Conservation (phyloP, 164 flowering plant species). For the Magnolia officinalis region DNA sequence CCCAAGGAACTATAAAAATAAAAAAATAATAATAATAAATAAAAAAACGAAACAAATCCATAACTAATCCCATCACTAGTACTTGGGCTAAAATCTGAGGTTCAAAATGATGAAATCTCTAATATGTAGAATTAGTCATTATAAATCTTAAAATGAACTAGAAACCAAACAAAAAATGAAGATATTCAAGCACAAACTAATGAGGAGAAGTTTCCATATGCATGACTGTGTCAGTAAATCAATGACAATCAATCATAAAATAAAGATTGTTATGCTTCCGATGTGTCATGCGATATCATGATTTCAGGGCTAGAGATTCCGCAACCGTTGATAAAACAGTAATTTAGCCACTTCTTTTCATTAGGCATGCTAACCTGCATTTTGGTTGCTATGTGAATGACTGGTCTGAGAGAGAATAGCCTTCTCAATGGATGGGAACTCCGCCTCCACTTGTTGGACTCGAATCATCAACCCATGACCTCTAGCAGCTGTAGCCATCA, state of each 20-base stretch:
- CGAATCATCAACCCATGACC: conserved; percentile 86
- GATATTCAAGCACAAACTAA: too few species aligned
- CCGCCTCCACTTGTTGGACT: conserved; percentile 90
- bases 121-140: too few species aligned
- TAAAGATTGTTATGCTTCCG: not conserved
- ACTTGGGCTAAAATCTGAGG: not conserved
- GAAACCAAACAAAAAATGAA: too few species aligned
- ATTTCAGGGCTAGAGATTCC: not conserved
- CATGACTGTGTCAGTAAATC: too few species aligned
- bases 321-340: not conserved
- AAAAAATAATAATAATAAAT: too few species aligned
- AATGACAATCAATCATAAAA: not conserved
- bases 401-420: conserved; percentile 72
- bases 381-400: conserved; percentile 47
- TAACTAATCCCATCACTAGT: not conserved
- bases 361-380: conserved; percentile 48
- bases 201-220: too few species aligned
- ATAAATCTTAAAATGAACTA: too few species aligned
- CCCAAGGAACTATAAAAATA: not conserved
- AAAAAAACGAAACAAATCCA: not conserved
- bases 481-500: conserved; percentile 86
- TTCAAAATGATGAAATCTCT: too few species aligned
- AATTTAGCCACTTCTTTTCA: not conserved
- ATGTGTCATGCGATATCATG: not conserved
- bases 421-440: conserved; percentile 78